These are phyloP conservation scores for Lenwebbia sp. DNA, from an alignment of 345 rosid species.

Conservation along the genomic window DNA sequence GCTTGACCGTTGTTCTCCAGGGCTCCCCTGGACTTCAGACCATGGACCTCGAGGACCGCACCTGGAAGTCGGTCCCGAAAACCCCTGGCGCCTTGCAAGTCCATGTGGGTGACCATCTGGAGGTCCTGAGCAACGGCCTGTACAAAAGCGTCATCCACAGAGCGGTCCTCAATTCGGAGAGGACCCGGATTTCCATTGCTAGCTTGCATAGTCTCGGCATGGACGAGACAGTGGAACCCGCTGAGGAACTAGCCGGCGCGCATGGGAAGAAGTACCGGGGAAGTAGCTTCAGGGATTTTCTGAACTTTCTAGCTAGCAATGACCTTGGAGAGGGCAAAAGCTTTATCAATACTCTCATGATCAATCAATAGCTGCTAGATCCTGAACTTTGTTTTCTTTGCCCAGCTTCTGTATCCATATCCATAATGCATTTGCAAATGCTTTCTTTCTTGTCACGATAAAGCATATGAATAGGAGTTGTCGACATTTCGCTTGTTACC, in stretches of 20 bases:
- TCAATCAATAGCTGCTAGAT: constrained; percentile 3
- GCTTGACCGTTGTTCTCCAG: constrained; percentile 47
- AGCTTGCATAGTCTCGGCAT: constrained; percentile 58
- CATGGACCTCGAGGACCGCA: constrained; percentile 14
- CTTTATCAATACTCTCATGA: constrained; percentile 37
- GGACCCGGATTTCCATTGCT: constrained; percentile 41
- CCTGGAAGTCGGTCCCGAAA: constrained; percentile 39
- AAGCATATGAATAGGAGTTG: not conserved
- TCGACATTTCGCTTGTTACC: not conserved
- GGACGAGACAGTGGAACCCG: constrained; percentile 52
- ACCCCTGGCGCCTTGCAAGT: constrained; percentile 47
- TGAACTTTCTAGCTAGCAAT: constrained; percentile 34
- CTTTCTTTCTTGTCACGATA: not conserved
- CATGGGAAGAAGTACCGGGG: constrained; percentile 34
- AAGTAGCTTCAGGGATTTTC: constrained; percentile 55
- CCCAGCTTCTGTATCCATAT: not conserved
- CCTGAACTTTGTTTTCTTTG: not conserved
- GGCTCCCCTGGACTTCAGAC: constrained; percentile 48
- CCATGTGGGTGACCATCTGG: constrained; percentile 55
- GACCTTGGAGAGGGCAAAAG: constrained; percentile 34
- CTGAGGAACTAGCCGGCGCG: constrained; percentile 36
- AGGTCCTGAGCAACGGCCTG: constrained; percentile 59
- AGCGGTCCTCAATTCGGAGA: constrained; percentile 25
- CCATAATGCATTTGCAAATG: not conserved
- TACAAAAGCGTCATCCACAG: constrained; percentile 50